A percentile compares a stretch with the other conserved stretches of the same genome.
Evolutionary conservation across 768 basidiomycete genomes (phyloP).

Genomic region (Xerocomellus intermedius): DNA sequence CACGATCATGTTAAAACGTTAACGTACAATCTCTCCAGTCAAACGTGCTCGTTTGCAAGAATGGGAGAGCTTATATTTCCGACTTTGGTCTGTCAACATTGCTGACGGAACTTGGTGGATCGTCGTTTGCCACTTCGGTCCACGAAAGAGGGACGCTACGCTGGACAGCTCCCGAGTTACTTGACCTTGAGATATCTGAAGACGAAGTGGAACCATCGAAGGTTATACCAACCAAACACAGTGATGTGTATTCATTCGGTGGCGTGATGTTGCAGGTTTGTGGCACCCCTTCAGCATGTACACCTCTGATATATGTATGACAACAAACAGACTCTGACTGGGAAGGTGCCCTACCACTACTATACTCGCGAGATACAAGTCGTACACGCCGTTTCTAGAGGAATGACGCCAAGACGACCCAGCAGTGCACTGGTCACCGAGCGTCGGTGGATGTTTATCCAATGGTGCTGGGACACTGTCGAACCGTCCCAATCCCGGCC

Average conservation of each 20-base stretch:
- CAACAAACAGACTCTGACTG: constrained; percentile 5
- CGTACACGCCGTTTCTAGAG: constrained; percentile 10
- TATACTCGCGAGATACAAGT: constrained; percentile 10
- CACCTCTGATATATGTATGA: background rate
- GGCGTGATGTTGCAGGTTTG: constrained; percentile 33
- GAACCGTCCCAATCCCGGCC: constrained; percentile 29
- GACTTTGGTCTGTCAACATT: constrained; percentile 49
- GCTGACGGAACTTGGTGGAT: constrained; percentile 36
- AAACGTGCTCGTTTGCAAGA: constrained; percentile 16
- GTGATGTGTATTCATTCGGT: constrained; percentile 22
- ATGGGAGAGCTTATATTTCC: constrained; percentile 20
- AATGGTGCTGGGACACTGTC: constrained; percentile 22
- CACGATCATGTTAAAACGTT: background rate
- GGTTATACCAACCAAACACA: constrained; percentile 6
- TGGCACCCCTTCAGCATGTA: background rate
- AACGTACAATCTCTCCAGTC: constrained; percentile 1
- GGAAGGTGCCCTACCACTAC: constrained; percentile 16
- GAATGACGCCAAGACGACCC: constrained; percentile 12
- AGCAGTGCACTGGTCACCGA: constrained; percentile 3
- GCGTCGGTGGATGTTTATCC: constrained; percentile 10
- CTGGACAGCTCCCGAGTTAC: constrained; percentile 29
- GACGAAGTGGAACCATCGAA: constrained; percentile 13
- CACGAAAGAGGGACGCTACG: constrained; percentile 33
- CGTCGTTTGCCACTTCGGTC: constrained; percentile 36
- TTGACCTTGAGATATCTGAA: constrained; percentile 18